Conservation (phyloP, 108 stramenopile species). For the Licmophora abbreviata region DNA sequence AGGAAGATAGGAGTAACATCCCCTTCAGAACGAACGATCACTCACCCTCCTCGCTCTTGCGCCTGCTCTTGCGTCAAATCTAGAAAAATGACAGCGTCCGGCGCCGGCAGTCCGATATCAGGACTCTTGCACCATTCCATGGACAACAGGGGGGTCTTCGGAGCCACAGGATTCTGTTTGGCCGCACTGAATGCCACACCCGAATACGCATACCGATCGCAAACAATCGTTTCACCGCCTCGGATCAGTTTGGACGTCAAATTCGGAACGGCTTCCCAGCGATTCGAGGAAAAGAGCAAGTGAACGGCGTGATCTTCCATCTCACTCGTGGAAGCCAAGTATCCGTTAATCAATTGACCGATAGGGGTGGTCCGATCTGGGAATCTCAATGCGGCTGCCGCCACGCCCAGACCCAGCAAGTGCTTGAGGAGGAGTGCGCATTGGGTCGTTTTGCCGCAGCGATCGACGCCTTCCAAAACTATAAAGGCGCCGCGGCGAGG, state of each 20-base stretch:
- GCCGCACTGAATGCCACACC: constrained; percentile 97
- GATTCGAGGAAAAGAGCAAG: constrained; percentile 97
- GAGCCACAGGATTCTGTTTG: constrained; percentile 60
- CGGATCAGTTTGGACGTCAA: constrained; percentile 37
- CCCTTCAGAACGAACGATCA: constrained; percentile 7
- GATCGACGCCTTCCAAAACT: constrained; percentile 97
- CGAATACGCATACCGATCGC: constrained; percentile 95
- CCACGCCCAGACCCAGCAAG: constrained; percentile 47
- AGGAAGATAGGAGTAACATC: constrained; percentile 9
- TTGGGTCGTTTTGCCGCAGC: constrained; percentile 99
- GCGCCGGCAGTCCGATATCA: constrained; percentile 93
- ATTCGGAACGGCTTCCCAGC: constrained; percentile 90
- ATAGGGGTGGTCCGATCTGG: constrained; percentile 78
- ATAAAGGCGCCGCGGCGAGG: constrained; percentile 88
- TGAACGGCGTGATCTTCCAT: constrained; percentile 95
- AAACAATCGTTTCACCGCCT: constrained; percentile 77
- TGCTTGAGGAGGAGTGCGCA: constrained; percentile 51
- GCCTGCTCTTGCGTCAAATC: constrained; percentile 86
- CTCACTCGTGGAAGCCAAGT: constrained; percentile 68
- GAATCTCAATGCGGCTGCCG: constrained; percentile 64
- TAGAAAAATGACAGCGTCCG: constrained; percentile 94
- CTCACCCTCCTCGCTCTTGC: constrained; percentile 89
- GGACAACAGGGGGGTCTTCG: constrained; percentile 27
- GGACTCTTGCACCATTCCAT: constrained; percentile 89
- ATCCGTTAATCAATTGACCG: constrained; percentile 90